Evolutionary conservation across 78 protist genomes (phyloP), one percentile per base, ranked within the genome.

Genomic region (Guillardia theta): DNA sequence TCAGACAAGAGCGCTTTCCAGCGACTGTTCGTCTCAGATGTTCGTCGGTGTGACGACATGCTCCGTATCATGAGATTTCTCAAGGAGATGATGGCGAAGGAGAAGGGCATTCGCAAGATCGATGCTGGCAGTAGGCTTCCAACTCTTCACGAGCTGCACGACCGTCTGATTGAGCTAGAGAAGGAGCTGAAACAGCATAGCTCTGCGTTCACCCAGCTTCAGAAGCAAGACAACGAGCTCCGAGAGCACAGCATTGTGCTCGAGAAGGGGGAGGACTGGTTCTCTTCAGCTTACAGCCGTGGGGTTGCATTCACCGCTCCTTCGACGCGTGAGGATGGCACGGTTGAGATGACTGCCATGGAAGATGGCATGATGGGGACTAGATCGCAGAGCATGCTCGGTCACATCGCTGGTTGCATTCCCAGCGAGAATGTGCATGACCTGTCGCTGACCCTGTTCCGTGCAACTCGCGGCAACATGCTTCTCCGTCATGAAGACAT

Each of bases 31-130:
- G 99, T 97, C 12, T 78, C 94, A 64, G 98, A 98, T n/a, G 97
- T 98, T 24, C 95, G 96, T 64, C 90, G 97, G 30, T 97, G 98
- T 92, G 98, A 98, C 47, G 98, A 98, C 39, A 96, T 97, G 98
- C 97, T 97, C 58, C 95, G 98, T 44, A 96, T 95, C 48, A n/a
- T 98, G 41, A 96, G 95, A 54, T 96, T 43, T 15, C 5, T 78
- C 50, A 18, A 78, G 48, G 90, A 6, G 24, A 43, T 78, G 21
- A 24, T 18, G 1, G 44, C 10, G 33, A 18, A 37, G 45, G 48
- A 78, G 48, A 33, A 70, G 83, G n/a, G n/a, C n/a, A 70, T 33
- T 22, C n/a, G 36, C 46, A 1, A 22, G 5, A 12, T 12, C 41
- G 83, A 24, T 2, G 15, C 83, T 24, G 83, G 41, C 9, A 24